A percentile compares a stretch with the other conserved stretches of the same genome.
These are phyloP conservation scores for Cicer arietinum DNA, from an alignment of 306 rosid genomes.

Conservation along the genomic window DNA sequence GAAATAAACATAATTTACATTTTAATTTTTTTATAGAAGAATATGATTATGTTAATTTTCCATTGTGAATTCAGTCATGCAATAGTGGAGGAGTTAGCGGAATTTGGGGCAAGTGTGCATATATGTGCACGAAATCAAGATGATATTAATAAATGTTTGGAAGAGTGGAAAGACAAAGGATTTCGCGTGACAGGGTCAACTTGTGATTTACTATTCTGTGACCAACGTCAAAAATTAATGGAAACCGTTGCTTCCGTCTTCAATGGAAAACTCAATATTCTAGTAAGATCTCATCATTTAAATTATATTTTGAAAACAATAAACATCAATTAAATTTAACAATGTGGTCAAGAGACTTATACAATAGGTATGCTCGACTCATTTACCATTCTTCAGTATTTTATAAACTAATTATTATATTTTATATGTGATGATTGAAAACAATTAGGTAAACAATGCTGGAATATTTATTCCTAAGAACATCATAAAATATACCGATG, in stretches of 20 bases:
- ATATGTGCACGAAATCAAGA: constrained; percentile 46
- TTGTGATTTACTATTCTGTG: constrained; percentile 41
- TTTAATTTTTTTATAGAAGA: too few species aligned
- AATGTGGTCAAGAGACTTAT: too few species aligned
- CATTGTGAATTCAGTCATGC: constrained; percentile 42
- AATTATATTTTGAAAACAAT: not conserved
- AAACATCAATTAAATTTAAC: not conserved
- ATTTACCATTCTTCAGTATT: too few species aligned
- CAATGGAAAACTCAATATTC: constrained; percentile 51
- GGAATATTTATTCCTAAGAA: not conserved
- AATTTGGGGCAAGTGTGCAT: constrained; percentile 53
- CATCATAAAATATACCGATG: constrained; percentile 9
- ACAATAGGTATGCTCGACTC: too few species aligned
- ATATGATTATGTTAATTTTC: too few species aligned
- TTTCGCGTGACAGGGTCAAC: constrained; percentile 45
- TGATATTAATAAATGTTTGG: constrained; percentile 41
- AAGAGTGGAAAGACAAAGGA: constrained; percentile 50
- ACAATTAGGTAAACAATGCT: constrained; percentile 48
- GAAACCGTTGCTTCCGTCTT: constrained; percentile 38
- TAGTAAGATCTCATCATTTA: constrained; percentile 22
- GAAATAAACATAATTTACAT: too few species aligned
- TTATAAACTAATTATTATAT: too few species aligned
- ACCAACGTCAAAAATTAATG: constrained; percentile 46
- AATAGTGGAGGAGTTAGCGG: constrained; percentile 52
- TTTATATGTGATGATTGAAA: not conserved